Base-by-base conservation (phyloP, 179 eudicot genomes). In the Actinidia chinensis region DNA sequence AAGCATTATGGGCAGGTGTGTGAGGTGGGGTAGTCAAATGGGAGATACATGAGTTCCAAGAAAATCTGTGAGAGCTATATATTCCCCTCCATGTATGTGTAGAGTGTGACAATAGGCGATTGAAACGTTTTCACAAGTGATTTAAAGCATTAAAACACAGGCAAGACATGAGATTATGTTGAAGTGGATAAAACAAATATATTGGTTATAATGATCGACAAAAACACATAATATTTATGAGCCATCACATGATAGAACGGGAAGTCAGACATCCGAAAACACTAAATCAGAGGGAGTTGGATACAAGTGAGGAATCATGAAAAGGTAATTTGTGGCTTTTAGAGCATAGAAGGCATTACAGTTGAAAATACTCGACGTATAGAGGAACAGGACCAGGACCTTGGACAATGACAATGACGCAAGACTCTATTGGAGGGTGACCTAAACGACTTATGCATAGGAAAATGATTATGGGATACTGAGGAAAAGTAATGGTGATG, bases 121-220 rank as follows among this genome's bases (percentile, higher is more conserved):
- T 17, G 14, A 73, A 54, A 40, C 17, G 55, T 33, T 73, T 73
- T 11, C 8, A 73, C 50, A 1, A 52, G 6, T 4, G 18, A 6
- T 11, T 73, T 33, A 10, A 73, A 73, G 0, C 7, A 4, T 0
- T 12, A 28, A 40, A 73, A 73, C 4, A 55, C 1, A 4, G 17
- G 5, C 0, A 4, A 17, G 0, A 73, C 65, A 1, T 73, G 18
- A 3, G 25, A 55, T 73, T 73, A 40, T 40, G 8, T 58, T 73
- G 9, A 0, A 54, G 6, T 1, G 25, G 64, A 55, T 73, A 73
- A 8, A 73, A 9, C 65, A 73, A 12, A 28, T 14, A 17, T 71
- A 71, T 33, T 51, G 23, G 1, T 43, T 51, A 8, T 51, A 72
- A 51, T 55, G 48, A 73, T 73, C 76, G 3, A 73, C 48, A 55